Evolutionary conservation across 139 green algal genomes (phyloP).

Genomic region (Micractinium sp.): DNA sequence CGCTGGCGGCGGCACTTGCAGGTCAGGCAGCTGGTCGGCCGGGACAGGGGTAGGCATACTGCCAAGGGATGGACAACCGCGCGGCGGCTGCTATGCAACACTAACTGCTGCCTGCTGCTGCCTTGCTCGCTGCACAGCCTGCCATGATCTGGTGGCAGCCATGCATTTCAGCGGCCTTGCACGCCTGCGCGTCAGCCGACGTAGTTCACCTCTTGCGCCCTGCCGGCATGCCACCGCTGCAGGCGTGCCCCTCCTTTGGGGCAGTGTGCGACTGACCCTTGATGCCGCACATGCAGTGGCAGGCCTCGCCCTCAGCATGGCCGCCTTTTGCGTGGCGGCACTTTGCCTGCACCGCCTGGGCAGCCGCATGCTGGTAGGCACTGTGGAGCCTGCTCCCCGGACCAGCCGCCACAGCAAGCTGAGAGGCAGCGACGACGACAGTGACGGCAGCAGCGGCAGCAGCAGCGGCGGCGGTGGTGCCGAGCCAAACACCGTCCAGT

Average conservation of each 20-base stretch:
- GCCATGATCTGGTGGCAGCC: background rate
- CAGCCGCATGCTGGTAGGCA: background rate
- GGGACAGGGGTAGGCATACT: too few relatives aligned
- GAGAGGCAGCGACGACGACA: background rate
- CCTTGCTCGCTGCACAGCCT: background rate
- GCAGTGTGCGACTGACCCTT: background rate
- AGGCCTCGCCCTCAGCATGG: constrained; percentile 50
- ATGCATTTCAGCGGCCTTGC: too few relatives aligned
- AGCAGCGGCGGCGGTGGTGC: background rate
- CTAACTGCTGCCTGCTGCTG: background rate
- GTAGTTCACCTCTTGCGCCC: too few relatives aligned
- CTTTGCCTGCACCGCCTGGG: constrained; percentile 34
- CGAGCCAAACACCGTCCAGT: background rate
- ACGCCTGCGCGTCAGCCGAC: background rate
- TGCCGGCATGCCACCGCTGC: background rate
- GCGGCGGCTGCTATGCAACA: too few relatives aligned
- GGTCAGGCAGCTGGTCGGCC: background rate
- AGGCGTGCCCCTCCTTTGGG: background rate
- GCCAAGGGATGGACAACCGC: too few relatives aligned
- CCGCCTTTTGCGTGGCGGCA: constrained; percentile 49
- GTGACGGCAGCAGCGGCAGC: background rate
- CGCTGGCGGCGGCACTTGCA: background rate
- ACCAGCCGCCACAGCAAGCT: background rate
- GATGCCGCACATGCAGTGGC: constrained; percentile 9
- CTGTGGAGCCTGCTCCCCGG: background rate